Evolutionary conservation across 2,329 filamentous ascomycete genomes (phyloP), one percentile per base, ranked within the genome.

Genomic region (Teratosphaeria epicoccoides): DNA sequence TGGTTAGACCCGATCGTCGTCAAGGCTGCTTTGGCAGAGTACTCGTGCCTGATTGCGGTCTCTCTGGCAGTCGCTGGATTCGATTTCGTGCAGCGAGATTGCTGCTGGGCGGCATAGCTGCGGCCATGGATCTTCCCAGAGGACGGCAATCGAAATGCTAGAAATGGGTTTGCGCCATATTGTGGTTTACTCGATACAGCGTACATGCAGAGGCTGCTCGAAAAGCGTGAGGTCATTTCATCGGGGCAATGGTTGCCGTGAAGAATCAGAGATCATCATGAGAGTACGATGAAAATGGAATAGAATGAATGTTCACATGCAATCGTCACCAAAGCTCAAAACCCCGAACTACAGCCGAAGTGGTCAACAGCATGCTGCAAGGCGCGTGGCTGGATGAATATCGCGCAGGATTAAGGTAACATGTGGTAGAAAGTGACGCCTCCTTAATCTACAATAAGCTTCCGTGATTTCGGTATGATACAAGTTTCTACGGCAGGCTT

Each of bases 161-260:
- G 29, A 23, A 52, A 43, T 37, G 43, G 24, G 52, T 43, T 57
- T 33, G 47, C 54, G 57, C 33, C 33, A 46, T 47, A 49, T 23
- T 14, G 48, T 43, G 43, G 49, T 37, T 59, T 48, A 52, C 56
- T 52, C 55, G 61, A 63, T 59, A 60, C 61, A 58, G 61, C 60
- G 50, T 56, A 46, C 49, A 58, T 40, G 54, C 56, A 58, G 56
- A 57, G 58, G 57, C 60, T 59, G 61, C 61, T 62, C 61, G 61
- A 55, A 54, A 50, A 56, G 49, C 50, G 59, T 58, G 59, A 53
- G 51, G 57, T 64, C 82, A 62, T 64, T 58, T 66, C 66, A 59
- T 65, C 46, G 17, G 43, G 37, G 20, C n/a, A 20, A 40, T 40
- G 2, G n/a, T 40, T 20, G 33, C 14, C 2, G 20, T 17, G n/a